phyloP scores from a whole-genome alignment of 2,329 filamentous ascomycete species.

The Aspergillus neotritici region DNA sequence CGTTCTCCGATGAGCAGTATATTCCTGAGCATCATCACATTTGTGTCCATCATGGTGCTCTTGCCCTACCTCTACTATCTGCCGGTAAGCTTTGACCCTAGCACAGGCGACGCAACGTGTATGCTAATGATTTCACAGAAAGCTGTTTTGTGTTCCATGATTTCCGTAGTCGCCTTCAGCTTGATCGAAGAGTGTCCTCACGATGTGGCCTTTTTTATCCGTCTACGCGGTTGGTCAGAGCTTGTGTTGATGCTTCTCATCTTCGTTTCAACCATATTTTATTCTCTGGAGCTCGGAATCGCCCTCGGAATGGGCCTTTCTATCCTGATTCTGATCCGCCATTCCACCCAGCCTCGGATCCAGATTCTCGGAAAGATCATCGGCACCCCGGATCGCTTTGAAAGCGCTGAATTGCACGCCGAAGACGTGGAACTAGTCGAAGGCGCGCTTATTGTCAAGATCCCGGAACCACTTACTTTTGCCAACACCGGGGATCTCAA shows the following conservation, averaged over 20 bases:
- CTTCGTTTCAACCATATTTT: slow-evolving; percentile 87
- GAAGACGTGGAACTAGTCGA: slow-evolving; percentile 81
- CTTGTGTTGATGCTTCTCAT: slow-evolving; percentile 83
- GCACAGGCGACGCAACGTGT: too few species aligned
- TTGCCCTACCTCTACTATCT: slow-evolving; percentile 92
- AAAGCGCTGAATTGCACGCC: slow-evolving; percentile 71
- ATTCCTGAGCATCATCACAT: slow-evolving; percentile 73
- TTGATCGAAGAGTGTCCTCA: slow-evolving; percentile 92
- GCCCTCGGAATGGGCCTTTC: slow-evolving; percentile 90
- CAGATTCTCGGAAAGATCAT: slow-evolving; percentile 90
- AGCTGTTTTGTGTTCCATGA: slow-evolving; percentile 88
- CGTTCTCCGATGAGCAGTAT: slow-evolving; percentile 92
- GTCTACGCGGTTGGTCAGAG: slow-evolving; percentile 80
- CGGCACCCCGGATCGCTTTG: slow-evolving; percentile 69
- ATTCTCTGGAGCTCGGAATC: slow-evolving; percentile 88
- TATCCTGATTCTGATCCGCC: slow-evolving; percentile 79
- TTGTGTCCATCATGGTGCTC: slow-evolving; percentile 74
- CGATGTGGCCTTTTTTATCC: slow-evolving; percentile 83
- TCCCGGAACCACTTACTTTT: slow-evolving; percentile 92
- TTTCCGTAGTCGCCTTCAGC: slow-evolving; percentile 89
- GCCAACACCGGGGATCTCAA: slow-evolving; percentile 94
- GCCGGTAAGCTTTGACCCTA: slow-evolving; percentile 56
- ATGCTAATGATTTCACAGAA: slow-evolving; percentile 53
- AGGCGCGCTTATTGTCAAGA: slow-evolving; percentile 91
- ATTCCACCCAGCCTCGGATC: slow-evolving; percentile 86